Evolutionary conservation across 345 rosid genomes (phyloP).

Genomic region (Populus euphratica): DNA sequence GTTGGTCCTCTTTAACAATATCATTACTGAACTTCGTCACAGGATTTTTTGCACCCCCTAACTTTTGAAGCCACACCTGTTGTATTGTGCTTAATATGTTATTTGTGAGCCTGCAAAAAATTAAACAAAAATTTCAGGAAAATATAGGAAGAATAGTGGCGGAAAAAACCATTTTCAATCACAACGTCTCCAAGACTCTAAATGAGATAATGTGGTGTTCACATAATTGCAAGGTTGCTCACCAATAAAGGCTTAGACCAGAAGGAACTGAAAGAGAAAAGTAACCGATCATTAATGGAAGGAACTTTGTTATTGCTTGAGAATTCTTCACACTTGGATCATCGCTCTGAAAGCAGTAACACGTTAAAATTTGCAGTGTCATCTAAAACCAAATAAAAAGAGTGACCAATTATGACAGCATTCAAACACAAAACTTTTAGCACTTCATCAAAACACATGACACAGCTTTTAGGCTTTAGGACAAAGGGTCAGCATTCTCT

Average conservation of each 20-base stretch:
- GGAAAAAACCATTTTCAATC: not conserved
- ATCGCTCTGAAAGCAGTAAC: constrained; percentile 45
- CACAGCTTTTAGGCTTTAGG: not conserved
- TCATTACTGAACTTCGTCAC: constrained; percentile 39
- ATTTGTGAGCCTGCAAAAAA: constrained; percentile 72
- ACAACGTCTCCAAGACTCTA: not conserved
- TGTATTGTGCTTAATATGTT: constrained; percentile 84
- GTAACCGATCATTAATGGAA: constrained; percentile 88
- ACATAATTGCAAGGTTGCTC: constrained; percentile 28
- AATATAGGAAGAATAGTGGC: not conserved
- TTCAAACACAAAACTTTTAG: not conserved
- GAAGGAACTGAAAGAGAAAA: constrained; percentile 98
- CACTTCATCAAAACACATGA: not conserved
- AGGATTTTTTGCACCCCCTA: constrained; percentile 70
- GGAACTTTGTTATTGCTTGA: constrained; percentile 75
- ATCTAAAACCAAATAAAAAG: not conserved
- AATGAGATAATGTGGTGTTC: not conserved
- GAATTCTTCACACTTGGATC: constrained; percentile 90
- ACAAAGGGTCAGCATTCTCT: not conserved
- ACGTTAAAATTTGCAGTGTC: not conserved
- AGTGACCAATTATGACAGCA: not conserved
- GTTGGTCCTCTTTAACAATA: constrained; percentile 40
- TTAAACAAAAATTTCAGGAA: constrained; percentile 13
- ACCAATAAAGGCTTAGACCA: constrained; percentile 97
- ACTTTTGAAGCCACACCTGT: constrained; percentile 92